Percentiles rank a stretch among this genome's conserved stretches.
Conservation (phyloP, 2,329 filamentous ascomycete genomes). For the Trichoderma asperellum region DNA sequence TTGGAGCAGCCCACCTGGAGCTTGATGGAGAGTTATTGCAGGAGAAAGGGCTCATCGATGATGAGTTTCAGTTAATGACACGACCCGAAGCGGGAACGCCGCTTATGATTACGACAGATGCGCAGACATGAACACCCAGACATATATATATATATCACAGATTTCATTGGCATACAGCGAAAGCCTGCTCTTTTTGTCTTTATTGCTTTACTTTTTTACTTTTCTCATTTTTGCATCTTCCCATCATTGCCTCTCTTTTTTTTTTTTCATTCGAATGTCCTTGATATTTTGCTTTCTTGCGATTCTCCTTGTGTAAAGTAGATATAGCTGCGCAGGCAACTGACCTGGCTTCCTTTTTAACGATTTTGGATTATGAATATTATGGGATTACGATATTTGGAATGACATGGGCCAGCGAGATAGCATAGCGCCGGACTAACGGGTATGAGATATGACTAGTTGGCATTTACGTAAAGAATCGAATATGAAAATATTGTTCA, state of each 20-base stretch:
- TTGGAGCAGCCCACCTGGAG: conserved; percentile 34
- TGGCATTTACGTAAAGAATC: not conserved
- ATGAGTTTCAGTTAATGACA: conserved; percentile 30
- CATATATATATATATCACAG: conserved; percentile 23
- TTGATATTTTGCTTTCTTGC: not conserved
- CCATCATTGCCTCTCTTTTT: not conserved
- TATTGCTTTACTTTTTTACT: not conserved
- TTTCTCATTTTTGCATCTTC: not conserved
- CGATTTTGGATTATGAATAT: conserved; percentile 21
- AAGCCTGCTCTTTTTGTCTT: not conserved
- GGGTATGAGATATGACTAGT: conserved; percentile 16
- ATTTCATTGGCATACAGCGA: conserved; percentile 5
- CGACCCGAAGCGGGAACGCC: conserved; percentile 31
- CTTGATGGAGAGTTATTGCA: conserved; percentile 32
- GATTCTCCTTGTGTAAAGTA: conserved; percentile 16
- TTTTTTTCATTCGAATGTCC: not conserved
- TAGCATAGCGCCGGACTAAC: not conserved
- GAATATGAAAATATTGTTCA: not conserved
- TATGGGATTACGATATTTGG: conserved; percentile 1
- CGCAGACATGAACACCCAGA: conserved; percentile 19
- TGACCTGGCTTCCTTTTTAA: conserved; percentile 24
- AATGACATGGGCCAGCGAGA: conserved; percentile 10
- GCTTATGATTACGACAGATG: conserved; percentile 33
- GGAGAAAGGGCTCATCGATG: conserved; percentile 29
- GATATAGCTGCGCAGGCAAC: conserved; percentile 27